Base-by-base conservation (phyloP, 2,329 filamentous ascomycete genomes). In the Thyridium curvatum region DNA sequence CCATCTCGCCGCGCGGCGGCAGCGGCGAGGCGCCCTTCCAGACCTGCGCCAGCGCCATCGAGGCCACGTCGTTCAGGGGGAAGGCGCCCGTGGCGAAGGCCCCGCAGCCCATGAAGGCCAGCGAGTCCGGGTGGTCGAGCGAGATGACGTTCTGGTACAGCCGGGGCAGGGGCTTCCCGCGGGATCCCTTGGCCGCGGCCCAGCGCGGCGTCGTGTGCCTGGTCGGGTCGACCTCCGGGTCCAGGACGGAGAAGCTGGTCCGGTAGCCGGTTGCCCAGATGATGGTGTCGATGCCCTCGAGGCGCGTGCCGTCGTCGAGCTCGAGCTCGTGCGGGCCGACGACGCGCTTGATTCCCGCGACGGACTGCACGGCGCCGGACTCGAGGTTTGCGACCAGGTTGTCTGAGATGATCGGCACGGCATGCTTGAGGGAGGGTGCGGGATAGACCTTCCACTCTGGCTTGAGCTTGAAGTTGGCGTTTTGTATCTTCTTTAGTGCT, bases 121-220 rank as follows among this genome's bases (percentile, higher is more conserved):
- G 51, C 6, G 62, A 65, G 4, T 62, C 51, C 5, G 65, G 61
- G 14, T 62, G 47, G 15, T 59, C 49, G 1, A 63, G 51, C 1
- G 64, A 62, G 42, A 70, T 65, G 4, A 68, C 47, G 42, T 67
- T 66, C n/a, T 59, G 55, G 32, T 62, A 69, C 1, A 69, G 48
- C 1, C 55, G 46, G 2, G 59, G 52, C 0, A 64, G 53, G 0
- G 52, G 26, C 35, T 26, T 8, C 2, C 46, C 56, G 43, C 32
- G 32, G 7, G 46, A 52, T 36, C 45, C 58, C 37, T 33, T 51
- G 34, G 43, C 52, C 39, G 36, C 47, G 55, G 39, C 17, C 15
- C 34, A 15, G 13, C 15, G 18, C 18, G 29, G 59, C 45, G 10
- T 46, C 48, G n/a, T 53, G 55, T 26, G 21, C 21, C 21, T 6